Base-by-base conservation (phyloP, 2,329 filamentous ascomycete species). In the Stemphylium beticola region DNA sequence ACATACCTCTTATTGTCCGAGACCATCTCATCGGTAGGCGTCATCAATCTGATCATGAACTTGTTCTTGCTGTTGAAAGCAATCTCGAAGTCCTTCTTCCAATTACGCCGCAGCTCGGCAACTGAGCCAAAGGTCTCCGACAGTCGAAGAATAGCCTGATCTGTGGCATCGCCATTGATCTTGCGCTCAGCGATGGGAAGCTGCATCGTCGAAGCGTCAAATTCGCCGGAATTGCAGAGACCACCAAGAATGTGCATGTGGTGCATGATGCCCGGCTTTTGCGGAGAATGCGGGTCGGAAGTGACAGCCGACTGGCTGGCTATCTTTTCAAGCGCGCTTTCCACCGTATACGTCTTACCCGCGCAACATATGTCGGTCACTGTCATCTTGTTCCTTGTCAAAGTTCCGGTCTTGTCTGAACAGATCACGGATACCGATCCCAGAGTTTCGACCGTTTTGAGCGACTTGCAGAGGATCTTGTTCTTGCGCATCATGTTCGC, bases 1-100 rank as follows among this genome's bases (percentile, higher is more conserved):
- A 62, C 64, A 49, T 56, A 66, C 60, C 65, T 64, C 14, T 64
- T 64, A 39, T 65, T 67, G 32, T 56, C 53, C 4, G 60, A 64
- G 41, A 64, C 68, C 26, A 76, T 68, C 65, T 61, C 69, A 58
- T 53, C 61, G 55, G 52, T 63, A 61, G 67, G 69, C 10, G 78
- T 78, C 43, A 88, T 83, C 0, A 87, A 82, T 31, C 85, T 82
- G 49, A 92, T 83, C 85, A 92, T 92, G 69, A 87, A 92, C 74
- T 93, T 93, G 76, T 92, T 92, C 78, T 91, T 91, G 76, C 87
- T 91, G 77, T 92, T 92, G 73, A 93, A 93, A 0, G 87, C 84
- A 24, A 76, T 70, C 45, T 74, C 71, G 62, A 86, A 92, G 2
- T 83, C 81, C 47, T 83, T 86, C 46, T 82, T 82, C 87, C 88